Evolutionary conservation across 2,329 filamentous ascomycete species (phyloP), one percentile per base, ranked within the genome.

Genomic region (Penicillium italicum): DNA sequence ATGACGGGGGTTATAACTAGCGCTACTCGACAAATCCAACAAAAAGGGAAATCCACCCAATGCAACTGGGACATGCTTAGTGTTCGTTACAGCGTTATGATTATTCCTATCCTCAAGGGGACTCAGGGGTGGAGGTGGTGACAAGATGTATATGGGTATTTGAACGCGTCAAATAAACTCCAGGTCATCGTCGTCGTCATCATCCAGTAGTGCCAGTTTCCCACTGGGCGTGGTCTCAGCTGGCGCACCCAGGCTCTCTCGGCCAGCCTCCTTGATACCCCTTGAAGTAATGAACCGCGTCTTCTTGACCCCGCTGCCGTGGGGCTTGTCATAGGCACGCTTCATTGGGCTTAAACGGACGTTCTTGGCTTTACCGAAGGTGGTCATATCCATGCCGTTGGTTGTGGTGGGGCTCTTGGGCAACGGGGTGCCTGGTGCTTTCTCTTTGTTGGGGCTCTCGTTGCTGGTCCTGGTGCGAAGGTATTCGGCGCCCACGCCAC

Each of bases 261-360:
- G 79, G 1, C 89, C 89, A 4, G 89, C 88, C 72, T 90, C 88
- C 52, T 85, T 82, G 59, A 92, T 91, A 0, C 89, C 89, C 69
- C 87, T 89, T 40, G 85, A 85, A 26, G 89, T 90, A 38, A 91
- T 82, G 67, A 92, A 91, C n/a, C 88, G 80, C 49, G 88, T 91
- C 79, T 90, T 90, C 74, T 90, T 67, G 67, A 79, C 61, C 58
- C 69, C 71, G 56, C 68, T 68, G 26, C 66, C 66, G 49, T 69
- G 68, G 16, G 66, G 67, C 41, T 59, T 69, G 61, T 68, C 71
- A 59, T 72, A 66, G 12, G 66, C 66, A 26, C 73, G 69, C 56
- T 76, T 77, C 61, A 72, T 67, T 5, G 75, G 75, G 18, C 74
- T 72, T 30, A 78, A 62, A 18, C 73, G 70, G 30, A 78, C 71